A percentile compares a stretch with the other conserved stretches of the same genome.
phyloP scores from a whole-genome alignment of 179 eudicot species.

The Drosera spatulata region DNA sequence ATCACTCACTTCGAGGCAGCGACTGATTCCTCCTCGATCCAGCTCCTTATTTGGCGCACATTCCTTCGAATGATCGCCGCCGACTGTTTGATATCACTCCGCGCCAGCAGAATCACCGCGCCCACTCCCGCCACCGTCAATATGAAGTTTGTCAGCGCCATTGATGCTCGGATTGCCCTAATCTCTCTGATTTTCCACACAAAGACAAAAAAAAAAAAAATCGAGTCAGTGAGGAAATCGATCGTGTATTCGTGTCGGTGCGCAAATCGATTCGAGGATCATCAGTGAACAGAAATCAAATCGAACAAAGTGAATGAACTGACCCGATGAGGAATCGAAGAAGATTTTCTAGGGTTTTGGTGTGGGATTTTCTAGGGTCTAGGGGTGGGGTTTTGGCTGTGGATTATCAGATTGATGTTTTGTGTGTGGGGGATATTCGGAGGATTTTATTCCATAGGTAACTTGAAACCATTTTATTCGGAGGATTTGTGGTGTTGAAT shows the following conservation, averaged over 20 bases:
- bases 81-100: slow-evolving; percentile 19
- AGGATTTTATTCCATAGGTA: no score
- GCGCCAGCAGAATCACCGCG: slow-evolving; percentile 18
- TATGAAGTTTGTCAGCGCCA: slow-evolving; percentile 25
- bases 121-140: slow-evolving; percentile 20
- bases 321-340: no score
- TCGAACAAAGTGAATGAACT: no score
- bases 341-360: no score
- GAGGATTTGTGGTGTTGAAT: no score
- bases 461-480: no score
- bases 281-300: not conserved
- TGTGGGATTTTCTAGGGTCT: no score
- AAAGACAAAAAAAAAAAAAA: no score
- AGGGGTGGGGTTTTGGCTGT: no score
- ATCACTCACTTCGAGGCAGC: slow-evolving; percentile 20
- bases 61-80: slow-evolving; percentile 22
- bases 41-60: slow-evolving; percentile 20
- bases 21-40: slow-evolving; percentile 21
- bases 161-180: slow-evolving; percentile 4
- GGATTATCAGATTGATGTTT: no score
- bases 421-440: no score
- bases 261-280: no score
- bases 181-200: not conserved
- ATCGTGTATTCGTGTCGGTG: not conserved
- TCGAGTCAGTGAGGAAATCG: not conserved